These are phyloP conservation scores for Diutina pseudorugosa DNA, from an alignment of 1,139 yeast genomes.

Conservation along the genomic window DNA sequence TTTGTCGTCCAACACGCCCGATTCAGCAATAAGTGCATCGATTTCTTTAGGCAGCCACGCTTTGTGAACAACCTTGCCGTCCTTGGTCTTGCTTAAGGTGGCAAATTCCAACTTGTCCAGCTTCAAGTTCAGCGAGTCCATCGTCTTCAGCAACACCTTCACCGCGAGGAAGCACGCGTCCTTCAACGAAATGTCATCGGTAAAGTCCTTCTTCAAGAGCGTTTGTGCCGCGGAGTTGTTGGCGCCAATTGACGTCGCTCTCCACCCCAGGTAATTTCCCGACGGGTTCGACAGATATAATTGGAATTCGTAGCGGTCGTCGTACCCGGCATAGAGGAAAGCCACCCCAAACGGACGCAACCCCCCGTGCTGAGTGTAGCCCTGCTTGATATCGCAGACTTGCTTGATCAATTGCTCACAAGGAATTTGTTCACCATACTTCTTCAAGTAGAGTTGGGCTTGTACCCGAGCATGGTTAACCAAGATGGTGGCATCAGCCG, in stretches of 20 bases:
- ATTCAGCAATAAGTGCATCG: conserved; percentile 56
- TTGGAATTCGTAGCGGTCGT: conserved; percentile 82
- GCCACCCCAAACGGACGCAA: conserved; percentile 97
- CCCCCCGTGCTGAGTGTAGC: conserved; percentile 98
- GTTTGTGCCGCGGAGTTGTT: conserved; percentile 96
- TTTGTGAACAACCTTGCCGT: conserved; percentile 41
- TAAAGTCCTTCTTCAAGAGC: conserved; percentile 85
- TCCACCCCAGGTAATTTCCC: conserved; percentile 98
- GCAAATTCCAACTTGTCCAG: conserved; percentile 88
- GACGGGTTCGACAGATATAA: conserved; percentile 92
- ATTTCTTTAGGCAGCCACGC: conserved; percentile 76
- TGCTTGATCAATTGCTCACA: conserved; percentile 82
- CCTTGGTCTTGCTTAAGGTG: conserved; percentile 43
- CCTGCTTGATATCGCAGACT: conserved; percentile 90
- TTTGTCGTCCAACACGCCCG: conserved; percentile 48
- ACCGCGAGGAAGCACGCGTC: conserved; percentile 84
- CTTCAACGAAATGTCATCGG: conserved; percentile 62
- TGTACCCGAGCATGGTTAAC: conserved; percentile 77
- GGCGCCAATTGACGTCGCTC: conserved; percentile 94
- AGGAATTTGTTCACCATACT: conserved; percentile 86
- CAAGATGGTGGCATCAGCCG: conserved; percentile 90
- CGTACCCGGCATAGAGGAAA: conserved; percentile 92
- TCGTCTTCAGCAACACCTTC: conserved; percentile 86
- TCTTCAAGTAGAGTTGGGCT: conserved; percentile 76
- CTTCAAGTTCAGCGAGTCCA: conserved; percentile 78